Percentiles rank a stretch among this genome's conserved stretches.
Evolutionary conservation across 2,329 filamentous ascomycete species (phyloP).

Genomic region (Curvularia lunata): DNA sequence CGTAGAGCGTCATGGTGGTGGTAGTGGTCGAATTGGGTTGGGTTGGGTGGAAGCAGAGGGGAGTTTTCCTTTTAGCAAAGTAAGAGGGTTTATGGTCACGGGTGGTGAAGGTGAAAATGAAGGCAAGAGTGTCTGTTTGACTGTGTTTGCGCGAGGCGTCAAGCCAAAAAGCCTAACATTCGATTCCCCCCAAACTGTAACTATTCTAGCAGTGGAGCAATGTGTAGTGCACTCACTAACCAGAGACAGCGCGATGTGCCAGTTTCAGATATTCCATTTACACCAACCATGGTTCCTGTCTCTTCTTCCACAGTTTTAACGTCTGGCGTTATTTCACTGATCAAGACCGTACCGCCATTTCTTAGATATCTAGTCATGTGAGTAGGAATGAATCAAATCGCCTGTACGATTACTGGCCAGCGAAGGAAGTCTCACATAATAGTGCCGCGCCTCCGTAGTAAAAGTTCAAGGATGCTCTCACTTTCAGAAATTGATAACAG

Average conservation of each 20-base stretch:
- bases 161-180: no score
- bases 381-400: not conserved
- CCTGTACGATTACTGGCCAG: not conserved
- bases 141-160: no score
- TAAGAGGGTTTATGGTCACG: no score
- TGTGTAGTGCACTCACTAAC: not conserved
- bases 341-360: not conserved
- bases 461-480: no score
- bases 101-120: no score
- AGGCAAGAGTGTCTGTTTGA: no score
- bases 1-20: constrained; percentile 22
- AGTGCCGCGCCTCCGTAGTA: not conserved
- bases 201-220: not conserved
- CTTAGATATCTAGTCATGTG: not conserved
- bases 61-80: no score
- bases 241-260: not conserved
- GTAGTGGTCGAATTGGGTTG: not conserved
- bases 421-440: not conserved
- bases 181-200: not conserved
- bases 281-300: not conserved
- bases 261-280: not conserved
- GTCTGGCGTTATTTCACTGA: not conserved
- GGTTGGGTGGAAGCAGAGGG: no score
- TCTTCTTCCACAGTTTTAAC: not conserved
- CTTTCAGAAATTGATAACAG: no score